These are phyloP conservation scores for Mycena vulgaris DNA, from an alignment of 768 basidiomycete species.

Conservation along the genomic window DNA sequence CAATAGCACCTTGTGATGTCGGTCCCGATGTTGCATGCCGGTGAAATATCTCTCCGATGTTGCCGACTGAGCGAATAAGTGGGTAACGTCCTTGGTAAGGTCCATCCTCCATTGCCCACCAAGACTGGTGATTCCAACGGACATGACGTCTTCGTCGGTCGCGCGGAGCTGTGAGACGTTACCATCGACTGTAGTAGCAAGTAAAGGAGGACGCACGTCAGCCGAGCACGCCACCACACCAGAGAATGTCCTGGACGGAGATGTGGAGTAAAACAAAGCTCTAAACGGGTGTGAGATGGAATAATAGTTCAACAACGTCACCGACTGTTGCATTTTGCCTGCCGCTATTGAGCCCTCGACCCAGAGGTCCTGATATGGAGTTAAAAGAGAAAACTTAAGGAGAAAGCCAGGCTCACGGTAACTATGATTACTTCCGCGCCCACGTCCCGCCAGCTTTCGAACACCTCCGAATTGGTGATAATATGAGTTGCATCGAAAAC, in stretches of 20 bases:
- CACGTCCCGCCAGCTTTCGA: conserved; percentile 55
- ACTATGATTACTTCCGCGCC: conserved; percentile 17
- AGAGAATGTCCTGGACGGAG: conserved; percentile 86
- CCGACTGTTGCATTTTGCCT: conserved; percentile 29
- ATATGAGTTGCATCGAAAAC: conserved; percentile 56
- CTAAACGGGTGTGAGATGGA: conserved; percentile 9
- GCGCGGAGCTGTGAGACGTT: conserved; percentile 61
- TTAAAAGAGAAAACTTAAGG: background rate
- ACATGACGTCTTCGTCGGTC: conserved; percentile 81
- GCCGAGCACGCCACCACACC: conserved; percentile 84
- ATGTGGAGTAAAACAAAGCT: conserved; percentile 75
- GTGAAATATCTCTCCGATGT: conserved; percentile 68
- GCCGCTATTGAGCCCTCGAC: conserved; percentile 34
- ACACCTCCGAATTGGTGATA: conserved; percentile 57
- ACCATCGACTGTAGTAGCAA: background rate
- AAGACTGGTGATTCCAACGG: conserved; percentile 78
- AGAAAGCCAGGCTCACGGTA: conserved; percentile 11
- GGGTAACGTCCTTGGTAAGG: conserved; percentile 90
- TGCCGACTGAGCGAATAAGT: conserved; percentile 77
- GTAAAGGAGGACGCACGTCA: conserved; percentile 62
- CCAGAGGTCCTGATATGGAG: conserved; percentile 25
- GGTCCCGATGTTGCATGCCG: conserved; percentile 69
- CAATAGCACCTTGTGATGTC: conserved; percentile 75
- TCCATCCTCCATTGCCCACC: conserved; percentile 88
- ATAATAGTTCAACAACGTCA: background rate